Conservation (phyloP, 108 stramenopile species). For the Bacterosira constricta region DNA sequence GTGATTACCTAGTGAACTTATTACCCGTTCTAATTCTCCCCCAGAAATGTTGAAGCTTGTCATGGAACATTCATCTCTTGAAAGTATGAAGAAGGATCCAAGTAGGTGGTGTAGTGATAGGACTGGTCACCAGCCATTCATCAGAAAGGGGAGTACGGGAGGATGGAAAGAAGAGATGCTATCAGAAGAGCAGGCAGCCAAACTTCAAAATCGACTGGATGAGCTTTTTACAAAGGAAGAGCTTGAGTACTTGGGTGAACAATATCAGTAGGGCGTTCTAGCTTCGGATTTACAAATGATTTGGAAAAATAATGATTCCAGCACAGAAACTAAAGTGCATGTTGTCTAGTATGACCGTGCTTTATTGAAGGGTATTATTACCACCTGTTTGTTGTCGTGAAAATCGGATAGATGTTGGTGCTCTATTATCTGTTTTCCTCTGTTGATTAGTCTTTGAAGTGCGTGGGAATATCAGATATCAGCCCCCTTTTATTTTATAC, state of each 20-base stretch:
- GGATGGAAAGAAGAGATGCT: slow-evolving; percentile 57
- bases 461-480: too few relatives aligned
- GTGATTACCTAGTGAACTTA: too few relatives aligned
- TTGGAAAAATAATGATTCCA: too few relatives aligned
- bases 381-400: too few relatives aligned
- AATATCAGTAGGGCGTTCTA: slow-evolving; percentile 21
- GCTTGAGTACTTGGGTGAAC: slow-evolving; percentile 40
- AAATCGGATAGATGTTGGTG: too few relatives aligned
- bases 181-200: slow-evolving; percentile 41
- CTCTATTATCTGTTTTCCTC: too few relatives aligned
- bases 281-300: too few relatives aligned
- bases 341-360: too few relatives aligned
- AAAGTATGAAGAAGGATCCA: slow-evolving; percentile 54
- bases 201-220: slow-evolving; percentile 33
- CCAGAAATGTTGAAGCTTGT: slow-evolving; percentile 48
- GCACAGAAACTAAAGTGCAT: too few relatives aligned
- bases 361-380: too few relatives aligned
- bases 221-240: slow-evolving; percentile 36
- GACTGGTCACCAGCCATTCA: slow-evolving; percentile 54
- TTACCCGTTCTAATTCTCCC: too few relatives aligned
- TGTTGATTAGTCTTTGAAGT: too few relatives aligned
- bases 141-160: slow-evolving; percentile 54
- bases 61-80: slow-evolving; percentile 52
- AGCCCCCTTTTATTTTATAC: slow-evolving; percentile 42
- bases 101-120: slow-evolving; percentile 59